Evolutionary conservation across 2,329 filamentous ascomycete species (phyloP).

Genomic region (Chalara sp.): DNA sequence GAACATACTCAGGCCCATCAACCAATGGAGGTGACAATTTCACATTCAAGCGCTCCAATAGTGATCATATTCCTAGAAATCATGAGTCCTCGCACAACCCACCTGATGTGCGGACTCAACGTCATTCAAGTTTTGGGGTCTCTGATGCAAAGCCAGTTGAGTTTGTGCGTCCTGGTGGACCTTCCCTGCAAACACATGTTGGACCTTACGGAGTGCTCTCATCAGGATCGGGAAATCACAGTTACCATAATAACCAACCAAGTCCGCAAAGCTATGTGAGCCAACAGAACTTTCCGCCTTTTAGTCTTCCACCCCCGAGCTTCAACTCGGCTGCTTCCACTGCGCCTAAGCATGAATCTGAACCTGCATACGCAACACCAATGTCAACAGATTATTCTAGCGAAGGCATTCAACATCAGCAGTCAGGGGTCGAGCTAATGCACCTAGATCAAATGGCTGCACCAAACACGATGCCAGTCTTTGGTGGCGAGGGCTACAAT

Average conservation of each 20-base stretch:
- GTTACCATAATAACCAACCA: conserved; percentile 36
- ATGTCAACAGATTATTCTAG: conserved; percentile 25
- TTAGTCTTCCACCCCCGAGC: conserved; percentile 56
- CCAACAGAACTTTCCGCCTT: conserved; percentile 55
- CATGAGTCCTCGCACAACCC: conserved; percentile 15
- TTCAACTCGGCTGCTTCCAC: conserved; percentile 37
- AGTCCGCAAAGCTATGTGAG: conserved; percentile 44
- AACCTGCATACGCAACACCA: conserved; percentile 22
- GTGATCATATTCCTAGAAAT: conserved; percentile 19
- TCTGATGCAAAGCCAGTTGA: conserved; percentile 26
- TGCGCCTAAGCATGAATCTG: conserved; percentile 18
- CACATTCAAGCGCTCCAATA: conserved; percentile 24
- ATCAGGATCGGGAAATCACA: conserved; percentile 43
- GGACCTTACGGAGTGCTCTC: conserved; percentile 46
- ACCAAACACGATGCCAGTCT: conserved; percentile 72
- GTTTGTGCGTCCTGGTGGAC: conserved; percentile 34
- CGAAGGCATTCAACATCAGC: conserved; percentile 28
- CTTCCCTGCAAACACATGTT: conserved; percentile 39
- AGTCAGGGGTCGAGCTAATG: conserved; percentile 44
- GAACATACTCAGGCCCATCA: conserved; percentile 21
- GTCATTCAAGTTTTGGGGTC: conserved; percentile 26
- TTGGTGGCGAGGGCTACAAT: conserved; percentile 75
- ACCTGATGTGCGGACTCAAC: conserved; percentile 14
- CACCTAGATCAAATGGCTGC: conserved; percentile 56
- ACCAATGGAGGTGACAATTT: conserved; percentile 20